Evolutionary conservation across 2,329 filamentous ascomycete species (phyloP), one percentile per base, ranked within the genome.

Genomic region (Leptographium flavum): DNA sequence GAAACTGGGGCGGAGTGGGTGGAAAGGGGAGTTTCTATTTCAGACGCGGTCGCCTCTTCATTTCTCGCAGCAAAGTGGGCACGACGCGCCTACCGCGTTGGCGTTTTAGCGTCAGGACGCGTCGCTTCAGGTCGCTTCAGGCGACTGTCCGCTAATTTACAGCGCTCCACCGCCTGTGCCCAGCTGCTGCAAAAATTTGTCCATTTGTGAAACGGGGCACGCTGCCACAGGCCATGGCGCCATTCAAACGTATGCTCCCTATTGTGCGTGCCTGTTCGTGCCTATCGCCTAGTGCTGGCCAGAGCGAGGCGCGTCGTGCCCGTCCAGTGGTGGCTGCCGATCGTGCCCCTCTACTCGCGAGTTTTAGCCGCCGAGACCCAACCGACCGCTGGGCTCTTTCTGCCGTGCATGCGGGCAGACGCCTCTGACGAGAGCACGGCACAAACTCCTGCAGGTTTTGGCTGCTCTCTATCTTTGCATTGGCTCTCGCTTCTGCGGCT

Each of bases 21-120:
- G n/a, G 41, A 41, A 38, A 38, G 45, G 44, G 50, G 51, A 50
- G 39, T 40, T 39, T 47, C 40, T 47, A 47, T 49, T 52, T 49
- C 45, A 53, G 47, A 51, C 49, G 51, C 50, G 49, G 51, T 49
- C 39, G n/a, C n/a, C 37, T 33, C 48, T 43, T 49, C 46, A 43
- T 49, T 50, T 50, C n/a, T n/a, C 47, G 15, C 37, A n/a, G 33
- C 28, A 21, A 41, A 47, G 50, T 51, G 50, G 49, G 47, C 42
- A 47, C 51, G 47, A 52, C 51, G 51, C 51, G 51, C 42, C 31
- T 19, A 49, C 43, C 49, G 52, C 50, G 52, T 53, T 52, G 51
- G 51, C 51, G 52, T 53, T 49, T 52, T 49, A 47, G 50, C 49
- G 50, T 42, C 46, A 17, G 40, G 9, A 13, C 21, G 31, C 31